Base-by-base conservation (phyloP, 2,329 filamentous ascomycete species). In the Neofusicoccum sp. region DNA sequence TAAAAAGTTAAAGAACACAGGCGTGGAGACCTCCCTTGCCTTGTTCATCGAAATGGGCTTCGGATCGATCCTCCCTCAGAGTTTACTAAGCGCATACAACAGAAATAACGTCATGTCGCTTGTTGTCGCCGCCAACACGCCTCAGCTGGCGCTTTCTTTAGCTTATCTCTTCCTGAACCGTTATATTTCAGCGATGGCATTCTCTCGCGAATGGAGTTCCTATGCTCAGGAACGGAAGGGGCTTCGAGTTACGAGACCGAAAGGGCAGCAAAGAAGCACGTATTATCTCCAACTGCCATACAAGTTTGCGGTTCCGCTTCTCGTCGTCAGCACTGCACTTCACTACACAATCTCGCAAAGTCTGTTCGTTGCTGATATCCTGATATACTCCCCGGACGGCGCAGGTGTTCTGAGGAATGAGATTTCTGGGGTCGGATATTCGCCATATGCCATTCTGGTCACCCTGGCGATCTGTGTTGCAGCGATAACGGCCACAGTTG, bases 121-220 rank as follows among this genome's bases (percentile, higher is more conserved):
- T n/a, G n/a, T n/a, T 12, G 2, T 68, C 65, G 8, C 44, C 5
- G 52, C 52, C 37, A 56, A 44, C 52, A 34, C 16, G 9, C 43
- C 43, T 1, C 39, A 56, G 31, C 66, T 80, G 0, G 61, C 83
- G 8, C 64, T 83, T 0, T 81, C 79, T 0, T 69, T 80, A 16
- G 37, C 82, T 0, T 84, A 84, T 66, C 70, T 83, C 5, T 69
- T 75, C 1, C 80, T 77, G 70, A 83, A 83, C 65, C 71, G 72
- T 3, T 70, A 83, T 4, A 72, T 80, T 22, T 85, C 80, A 0
- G 74, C 69, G 4, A 83, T 84, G 72, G 73, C 82, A 1, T 66
- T 80, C 0, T 79, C 78, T 0, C 67, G 72, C 4, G 84, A 87
- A 70, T 86, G 78, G 70, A 76, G 72, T 37, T 65, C 68, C 0